These are phyloP conservation scores for Lizonia empirigonia DNA, from an alignment of 2,329 filamentous ascomycete species.

Conservation along the genomic window DNA sequence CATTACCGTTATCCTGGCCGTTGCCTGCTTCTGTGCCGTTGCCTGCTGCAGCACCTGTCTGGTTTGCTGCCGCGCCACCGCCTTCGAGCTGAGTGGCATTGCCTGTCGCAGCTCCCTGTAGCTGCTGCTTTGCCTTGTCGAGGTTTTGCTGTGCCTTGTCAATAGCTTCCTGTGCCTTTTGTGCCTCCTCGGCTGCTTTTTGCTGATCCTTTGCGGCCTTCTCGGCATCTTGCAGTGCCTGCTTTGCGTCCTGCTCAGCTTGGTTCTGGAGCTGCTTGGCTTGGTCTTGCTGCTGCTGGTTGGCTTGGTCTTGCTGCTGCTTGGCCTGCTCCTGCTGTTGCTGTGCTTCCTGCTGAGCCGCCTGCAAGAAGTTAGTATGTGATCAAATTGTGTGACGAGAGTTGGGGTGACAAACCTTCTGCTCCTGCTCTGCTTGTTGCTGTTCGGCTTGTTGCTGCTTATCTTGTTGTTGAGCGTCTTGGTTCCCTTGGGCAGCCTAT, in stretches of 20 bases:
- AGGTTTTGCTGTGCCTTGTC: slow-evolving; percentile 8
- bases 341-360: slow-evolving; percentile 1
- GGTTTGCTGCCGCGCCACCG: slow-evolving; percentile 6
- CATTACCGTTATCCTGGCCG: neutral
- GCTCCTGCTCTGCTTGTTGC: neutral
- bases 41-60: slow-evolving; percentile 3
- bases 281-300: neutral
- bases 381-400: neutral
- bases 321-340: neutral
- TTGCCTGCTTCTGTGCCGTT: slow-evolving; percentile 9
- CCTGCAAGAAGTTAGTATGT: neutral
- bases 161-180: slow-evolving; percentile 5
- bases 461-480: neutral
- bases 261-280: slow-evolving; percentile 9
- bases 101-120: slow-evolving; percentile 5
- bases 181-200: slow-evolving; percentile 9
- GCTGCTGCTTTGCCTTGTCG: slow-evolving; percentile 6
- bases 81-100: slow-evolving; percentile 9
- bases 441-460: slow-evolving; percentile 5
- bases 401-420: neutral
- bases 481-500: neutral
- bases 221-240: slow-evolving; percentile 12
- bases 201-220: slow-evolving; percentile 8
- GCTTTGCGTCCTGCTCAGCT: slow-evolving; percentile 10
- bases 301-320: slow-evolving; percentile 1